phyloP scores from a whole-genome alignment of 208 protist genomes.

The Sergeia podlipaevii region DNA sequence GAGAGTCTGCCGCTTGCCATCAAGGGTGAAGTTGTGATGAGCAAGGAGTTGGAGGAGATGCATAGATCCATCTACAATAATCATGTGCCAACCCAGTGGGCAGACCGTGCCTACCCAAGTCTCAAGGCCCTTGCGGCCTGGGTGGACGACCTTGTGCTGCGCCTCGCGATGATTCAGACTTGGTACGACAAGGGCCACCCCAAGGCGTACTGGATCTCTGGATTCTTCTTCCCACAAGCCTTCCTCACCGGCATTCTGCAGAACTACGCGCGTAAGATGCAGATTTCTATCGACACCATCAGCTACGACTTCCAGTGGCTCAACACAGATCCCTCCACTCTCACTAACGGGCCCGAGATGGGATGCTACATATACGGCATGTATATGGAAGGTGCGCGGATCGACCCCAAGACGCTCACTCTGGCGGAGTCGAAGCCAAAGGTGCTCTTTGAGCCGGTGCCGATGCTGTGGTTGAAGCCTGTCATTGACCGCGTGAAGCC shows the following conservation, averaged over 20 bases:
- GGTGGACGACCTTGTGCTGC: constrained; percentile 92
- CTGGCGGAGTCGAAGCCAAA: constrained; percentile 91
- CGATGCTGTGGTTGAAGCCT: constrained; percentile 93
- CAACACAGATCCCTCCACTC: constrained; percentile 26
- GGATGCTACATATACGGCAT: constrained; percentile 96
- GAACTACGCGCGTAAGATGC: constrained; percentile 91
- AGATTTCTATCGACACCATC: constrained; percentile 95
- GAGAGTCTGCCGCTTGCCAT: constrained; percentile 90
- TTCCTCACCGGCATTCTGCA: constrained; percentile 94
- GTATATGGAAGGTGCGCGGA: constrained; percentile 93
- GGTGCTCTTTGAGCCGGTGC: constrained; percentile 91
- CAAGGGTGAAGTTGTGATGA: constrained; percentile 98
- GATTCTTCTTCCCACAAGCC: constrained; percentile 97
- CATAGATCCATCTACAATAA: constrained; percentile 95
- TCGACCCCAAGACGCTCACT: constrained; percentile 49
- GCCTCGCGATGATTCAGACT: constrained; percentile 91
- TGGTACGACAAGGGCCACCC: constrained; percentile 95
- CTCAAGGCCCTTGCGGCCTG: constrained; percentile 93
- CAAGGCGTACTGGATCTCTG: constrained; percentile 94
- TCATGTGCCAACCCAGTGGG: constrained; percentile 92
- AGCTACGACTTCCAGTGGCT: constrained; percentile 92
- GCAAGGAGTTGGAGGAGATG: constrained; percentile 93
- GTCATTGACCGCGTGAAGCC: constrained; percentile 72
- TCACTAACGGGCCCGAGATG: constrained; percentile 45
- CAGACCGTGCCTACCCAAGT: constrained; percentile 90